Conservation (phyloP, 2,329 filamentous ascomycete genomes). For the Hypoxylon sp. region DNA sequence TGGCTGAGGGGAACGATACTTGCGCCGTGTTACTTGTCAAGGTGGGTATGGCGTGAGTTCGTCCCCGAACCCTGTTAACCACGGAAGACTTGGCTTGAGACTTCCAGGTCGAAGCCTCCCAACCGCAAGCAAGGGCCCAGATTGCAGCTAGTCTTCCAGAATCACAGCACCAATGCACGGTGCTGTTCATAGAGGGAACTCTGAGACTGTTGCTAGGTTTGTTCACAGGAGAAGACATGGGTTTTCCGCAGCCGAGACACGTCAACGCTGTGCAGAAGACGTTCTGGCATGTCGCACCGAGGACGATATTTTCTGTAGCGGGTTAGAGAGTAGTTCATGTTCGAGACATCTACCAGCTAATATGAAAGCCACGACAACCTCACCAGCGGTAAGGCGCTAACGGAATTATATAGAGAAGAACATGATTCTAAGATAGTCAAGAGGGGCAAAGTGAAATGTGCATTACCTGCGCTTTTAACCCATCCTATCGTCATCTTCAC, state of each 20-base stretch:
- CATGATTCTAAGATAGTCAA: not conserved
- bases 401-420: not conserved
- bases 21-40: not conserved
- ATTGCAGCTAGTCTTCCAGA: conserved; percentile 32
- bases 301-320: conserved; percentile 18
- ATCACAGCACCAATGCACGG: conserved; percentile 36
- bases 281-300: conserved; percentile 30
- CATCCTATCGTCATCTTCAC: conserved; percentile 30
- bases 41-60: conserved; percentile 1
- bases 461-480: conserved; percentile 13
- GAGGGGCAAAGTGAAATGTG: not conserved
- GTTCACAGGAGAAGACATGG: not conserved
- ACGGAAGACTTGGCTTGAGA: conserved; percentile 8
- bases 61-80: conserved; percentile 24
- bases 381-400: not conserved
- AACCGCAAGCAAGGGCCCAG: conserved; percentile 41
- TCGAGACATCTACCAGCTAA: not conserved
- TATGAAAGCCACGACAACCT: not conserved
- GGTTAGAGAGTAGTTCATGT: conserved; percentile 19
- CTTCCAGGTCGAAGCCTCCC: conserved; percentile 19
- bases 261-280: conserved; percentile 12
- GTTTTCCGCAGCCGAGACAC: conserved; percentile 38
- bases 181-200: not conserved
- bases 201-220: not conserved
- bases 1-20: not conserved